Base-by-base conservation (phyloP, 768 basidiomycete species). In the Tricholoma sp. region DNA sequence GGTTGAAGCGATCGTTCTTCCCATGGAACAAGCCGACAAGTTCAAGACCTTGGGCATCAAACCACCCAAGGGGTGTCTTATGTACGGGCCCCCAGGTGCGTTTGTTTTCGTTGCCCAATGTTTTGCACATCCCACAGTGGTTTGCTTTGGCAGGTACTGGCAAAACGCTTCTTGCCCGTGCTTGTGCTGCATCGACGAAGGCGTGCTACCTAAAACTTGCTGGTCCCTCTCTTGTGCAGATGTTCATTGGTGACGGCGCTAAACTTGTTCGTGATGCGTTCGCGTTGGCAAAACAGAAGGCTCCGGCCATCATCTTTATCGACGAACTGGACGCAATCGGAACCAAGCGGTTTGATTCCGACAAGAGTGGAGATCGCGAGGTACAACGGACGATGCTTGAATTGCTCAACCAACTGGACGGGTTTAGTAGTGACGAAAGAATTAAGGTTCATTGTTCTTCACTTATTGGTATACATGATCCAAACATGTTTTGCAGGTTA, bases 331-430 rank as follows among this genome's bases (percentile, higher is more conserved):
- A 98, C 70, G 95, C 95, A n/a, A 96, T 98, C 64, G 96, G 96
- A 41, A 98, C 96, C 10, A 98, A 98, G 71, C 90, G 97, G 7
- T 98, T 98, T 68, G 97, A 99, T 67, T 94, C 91, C 16, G 96
- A 98, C 73, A 99, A 98, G 82, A 92, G 92, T 66, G 97, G 97
- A 60, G 97, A 99, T 72, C 84, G 97, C 69, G 97, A 99, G 70
- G 97, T 99, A n/a, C 97, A 99, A 72, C 78, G 97, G 60, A 99
- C 97, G n/a, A 99, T 99, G 97, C 78, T 99, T 67, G 97, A 99
- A 70, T 80, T 99, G 46, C 83, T 99, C 61, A 99, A 99, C 71
- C 97, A 99, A 73, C 78, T 98, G 43, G 97, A 99, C 66, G 97
- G 97, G 29, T 99, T 99, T 74, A 89, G 92, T 59, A 94, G 91